A percentile compares a stretch with the other conserved stretches of the same genome.
Conservation (phyloP, 148 eudicot species). For the Persicaria tinctoria region DNA sequence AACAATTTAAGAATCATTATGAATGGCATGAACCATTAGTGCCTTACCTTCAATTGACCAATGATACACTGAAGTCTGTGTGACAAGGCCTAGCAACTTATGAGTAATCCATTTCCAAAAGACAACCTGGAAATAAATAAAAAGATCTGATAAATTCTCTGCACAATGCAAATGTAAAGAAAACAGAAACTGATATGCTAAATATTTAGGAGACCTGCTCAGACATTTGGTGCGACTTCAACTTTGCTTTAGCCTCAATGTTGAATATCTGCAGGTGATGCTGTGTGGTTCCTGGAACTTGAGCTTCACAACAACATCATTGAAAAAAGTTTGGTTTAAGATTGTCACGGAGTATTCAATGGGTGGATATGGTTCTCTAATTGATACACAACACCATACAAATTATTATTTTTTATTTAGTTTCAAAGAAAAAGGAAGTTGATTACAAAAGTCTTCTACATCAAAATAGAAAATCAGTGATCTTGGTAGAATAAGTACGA, state of each 20-base stretch:
- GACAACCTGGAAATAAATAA: constrained; percentile 43
- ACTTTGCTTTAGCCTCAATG: constrained; percentile 76
- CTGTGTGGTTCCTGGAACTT: constrained; percentile 87
- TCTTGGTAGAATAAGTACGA: not conserved
- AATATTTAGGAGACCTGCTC: constrained; percentile 48
- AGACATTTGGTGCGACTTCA: constrained; percentile 91
- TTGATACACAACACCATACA: not conserved
- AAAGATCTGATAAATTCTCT: not conserved
- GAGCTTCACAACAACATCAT: constrained; percentile 54
- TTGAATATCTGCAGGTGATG: constrained; percentile 91
- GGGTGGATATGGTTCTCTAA: not conserved
- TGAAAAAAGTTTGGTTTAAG: not conserved
- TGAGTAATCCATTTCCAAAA: constrained; percentile 96
- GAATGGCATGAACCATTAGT: not conserved
- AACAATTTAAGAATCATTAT: not conserved
- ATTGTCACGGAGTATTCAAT: not conserved
- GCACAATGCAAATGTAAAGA: not conserved
- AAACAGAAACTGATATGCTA: not conserved
- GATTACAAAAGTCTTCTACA: no score
- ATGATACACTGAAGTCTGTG: constrained; percentile 81
- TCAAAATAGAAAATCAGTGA: not conserved
- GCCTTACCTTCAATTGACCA: constrained; percentile 83
- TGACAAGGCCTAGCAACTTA: constrained; percentile 82
- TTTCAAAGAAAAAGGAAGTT: no score
- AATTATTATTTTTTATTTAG: not conserved